Evolutionary conservation across 352 stramenopile species (phyloP).

Genomic region (Pythium rhizo-oryzae): DNA sequence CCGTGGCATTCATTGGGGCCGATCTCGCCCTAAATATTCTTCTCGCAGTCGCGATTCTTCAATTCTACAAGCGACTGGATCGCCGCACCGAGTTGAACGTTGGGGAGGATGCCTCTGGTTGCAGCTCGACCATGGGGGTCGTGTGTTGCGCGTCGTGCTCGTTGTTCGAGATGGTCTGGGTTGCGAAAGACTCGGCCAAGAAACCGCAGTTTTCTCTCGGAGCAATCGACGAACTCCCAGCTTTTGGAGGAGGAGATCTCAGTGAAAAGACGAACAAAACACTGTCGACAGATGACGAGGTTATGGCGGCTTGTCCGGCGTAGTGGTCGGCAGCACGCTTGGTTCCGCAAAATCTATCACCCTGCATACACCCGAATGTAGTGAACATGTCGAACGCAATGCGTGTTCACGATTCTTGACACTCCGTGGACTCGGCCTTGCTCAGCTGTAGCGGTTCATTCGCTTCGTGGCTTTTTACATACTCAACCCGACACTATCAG

Average conservation of each 20-base stretch:
- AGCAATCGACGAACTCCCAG: background rate
- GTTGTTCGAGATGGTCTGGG: conserved; percentile 4
- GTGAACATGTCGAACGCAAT: too few species aligned
- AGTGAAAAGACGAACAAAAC: background rate
- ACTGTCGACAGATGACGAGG: background rate
- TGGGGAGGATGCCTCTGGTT: background rate
- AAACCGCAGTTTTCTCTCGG: background rate
- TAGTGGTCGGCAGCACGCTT: too few species aligned
- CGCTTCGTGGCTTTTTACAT: too few species aligned
- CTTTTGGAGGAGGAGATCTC: background rate
- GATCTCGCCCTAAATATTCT: background rate
- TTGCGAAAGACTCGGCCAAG: background rate
- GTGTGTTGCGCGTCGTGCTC: conserved; percentile 1
- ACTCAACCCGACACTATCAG: too few species aligned
- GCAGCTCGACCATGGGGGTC: background rate
- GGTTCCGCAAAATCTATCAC: too few species aligned
- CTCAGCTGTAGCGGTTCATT: too few species aligned
- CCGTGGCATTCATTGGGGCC: background rate
- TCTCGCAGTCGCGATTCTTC: background rate
- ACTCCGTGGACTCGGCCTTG: too few species aligned
- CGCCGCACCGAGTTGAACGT: background rate
- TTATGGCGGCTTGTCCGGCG: background rate
- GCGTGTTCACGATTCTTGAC: too few species aligned
- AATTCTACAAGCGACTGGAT: background rate
- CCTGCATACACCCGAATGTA: too few species aligned